phyloP scores from a whole-genome alignment of 148 eudicot genomes.

The Rhododendron williamsianum region DNA sequence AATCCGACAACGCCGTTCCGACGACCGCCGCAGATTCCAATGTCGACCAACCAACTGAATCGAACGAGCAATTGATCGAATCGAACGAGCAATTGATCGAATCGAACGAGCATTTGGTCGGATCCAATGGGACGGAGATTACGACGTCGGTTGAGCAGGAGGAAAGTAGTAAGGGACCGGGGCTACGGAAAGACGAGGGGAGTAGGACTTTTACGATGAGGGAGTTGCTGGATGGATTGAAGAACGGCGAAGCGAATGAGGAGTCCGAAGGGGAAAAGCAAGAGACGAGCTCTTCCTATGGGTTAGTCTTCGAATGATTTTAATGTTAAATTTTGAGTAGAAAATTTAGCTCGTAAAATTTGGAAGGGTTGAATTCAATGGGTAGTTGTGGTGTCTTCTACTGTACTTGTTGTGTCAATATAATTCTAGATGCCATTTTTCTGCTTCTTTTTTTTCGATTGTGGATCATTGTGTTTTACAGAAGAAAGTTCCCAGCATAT shows the following conservation, averaged over 20 bases:
- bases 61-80: conserved; percentile 1
- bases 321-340: background rate
- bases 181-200: conserved; percentile 34
- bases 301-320: conserved; percentile 22
- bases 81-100: conserved; percentile 1
- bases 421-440: background rate
- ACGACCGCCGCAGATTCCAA: conserved; percentile 13
- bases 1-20: conserved; percentile 18
- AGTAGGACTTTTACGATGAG: conserved; percentile 66
- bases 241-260: conserved; percentile 37
- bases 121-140: conserved; percentile 18
- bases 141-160: background rate
- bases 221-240: conserved; percentile 65
- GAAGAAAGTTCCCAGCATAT: background rate
- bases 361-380: background rate
- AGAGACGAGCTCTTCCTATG: conserved; percentile 40
- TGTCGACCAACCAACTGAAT: background rate
- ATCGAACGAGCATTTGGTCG: conserved; percentile 1
- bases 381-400: background rate
- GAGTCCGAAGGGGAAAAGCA: conserved; percentile 21
- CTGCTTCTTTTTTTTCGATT: background rate
- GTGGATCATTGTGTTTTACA: background rate
- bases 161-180: conserved; percentile 11
- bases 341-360: background rate
- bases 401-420: background rate